These are phyloP conservation scores for Cyclocybe cylindracea DNA, from an alignment of 768 basidiomycete species.

Conservation along the genomic window DNA sequence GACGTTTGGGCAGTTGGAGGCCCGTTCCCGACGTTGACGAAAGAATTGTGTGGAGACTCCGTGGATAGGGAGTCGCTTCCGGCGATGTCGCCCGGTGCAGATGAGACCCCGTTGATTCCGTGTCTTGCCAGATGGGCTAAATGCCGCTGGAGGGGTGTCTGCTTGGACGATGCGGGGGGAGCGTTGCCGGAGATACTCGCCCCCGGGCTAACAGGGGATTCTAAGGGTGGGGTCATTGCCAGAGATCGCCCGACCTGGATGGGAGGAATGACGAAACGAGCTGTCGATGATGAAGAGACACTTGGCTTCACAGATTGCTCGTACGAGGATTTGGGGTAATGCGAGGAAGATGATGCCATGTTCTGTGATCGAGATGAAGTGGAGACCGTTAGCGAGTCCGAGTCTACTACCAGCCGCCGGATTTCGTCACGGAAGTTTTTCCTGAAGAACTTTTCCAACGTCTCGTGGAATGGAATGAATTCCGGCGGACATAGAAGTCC, in stretches of 20 bases:
- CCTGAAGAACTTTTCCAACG: constrained; percentile 81
- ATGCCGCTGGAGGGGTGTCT: constrained; percentile 78
- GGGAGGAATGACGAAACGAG: constrained; percentile 51
- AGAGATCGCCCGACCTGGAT: constrained; percentile 50
- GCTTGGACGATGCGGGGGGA: constrained; percentile 40
- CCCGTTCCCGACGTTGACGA: constrained; percentile 69
- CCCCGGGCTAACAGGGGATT: constrained; percentile 29
- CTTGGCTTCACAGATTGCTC: constrained; percentile 52
- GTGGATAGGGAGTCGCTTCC: constrained; percentile 61
- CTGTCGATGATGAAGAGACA: constrained; percentile 45
- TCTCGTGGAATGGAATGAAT: constrained; percentile 92
- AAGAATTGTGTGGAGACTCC: constrained; percentile 73
- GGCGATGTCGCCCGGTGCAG: constrained; percentile 66
- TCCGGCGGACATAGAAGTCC: constrained; percentile 80
- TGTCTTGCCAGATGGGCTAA: constrained; percentile 81
- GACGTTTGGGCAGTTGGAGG: constrained; percentile 43
- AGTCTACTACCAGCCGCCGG: constrained; percentile 64
- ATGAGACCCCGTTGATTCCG: constrained; percentile 81
- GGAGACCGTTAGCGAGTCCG: constrained; percentile 47
- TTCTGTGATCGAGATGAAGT: constrained; percentile 37
- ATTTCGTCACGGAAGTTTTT: constrained; percentile 88
- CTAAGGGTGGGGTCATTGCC: constrained; percentile 46
- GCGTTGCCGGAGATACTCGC: constrained; percentile 25
- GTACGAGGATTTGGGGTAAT: constrained; percentile 49
- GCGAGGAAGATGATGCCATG: constrained; percentile 32